Percentiles rank a stretch among this genome's conserved stretches.
Evolutionary conservation across 2,329 filamentous ascomycete species (phyloP).

Genomic region (Claviceps quebecensis): DNA sequence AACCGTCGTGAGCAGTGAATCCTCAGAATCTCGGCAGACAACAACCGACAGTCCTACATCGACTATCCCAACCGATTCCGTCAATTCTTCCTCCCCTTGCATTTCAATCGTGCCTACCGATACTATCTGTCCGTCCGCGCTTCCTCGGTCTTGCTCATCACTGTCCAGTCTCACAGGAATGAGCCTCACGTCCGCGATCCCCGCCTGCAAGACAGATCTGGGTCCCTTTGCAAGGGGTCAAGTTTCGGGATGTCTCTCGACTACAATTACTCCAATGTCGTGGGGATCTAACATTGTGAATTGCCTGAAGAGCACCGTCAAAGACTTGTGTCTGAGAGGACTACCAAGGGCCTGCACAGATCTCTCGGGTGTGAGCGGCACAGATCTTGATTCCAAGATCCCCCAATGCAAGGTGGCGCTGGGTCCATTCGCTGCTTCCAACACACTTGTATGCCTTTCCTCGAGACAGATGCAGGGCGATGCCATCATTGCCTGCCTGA

Average conservation of each 20-base stretch:
- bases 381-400: not conserved
- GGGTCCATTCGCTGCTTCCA: conserved; percentile 3
- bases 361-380: not conserved
- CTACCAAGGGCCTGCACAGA: not conserved
- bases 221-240: not conserved
- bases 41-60: not conserved
- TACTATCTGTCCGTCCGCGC: conserved; percentile 1
- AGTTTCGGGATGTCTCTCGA: not conserved
- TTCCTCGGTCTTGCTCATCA: not conserved
- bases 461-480: not conserved
- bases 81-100: not conserved
- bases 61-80: not conserved
- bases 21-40: not conserved
- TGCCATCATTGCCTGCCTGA: conserved; percentile 2
- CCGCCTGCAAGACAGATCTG: not conserved
- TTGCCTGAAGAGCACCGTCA: not conserved
- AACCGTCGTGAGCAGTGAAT: not conserved
- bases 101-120: not conserved
- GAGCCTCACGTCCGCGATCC: not conserved
- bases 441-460: not conserved
- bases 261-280: not conserved
- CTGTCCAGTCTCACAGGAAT: not conserved
- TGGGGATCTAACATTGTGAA: not conserved
- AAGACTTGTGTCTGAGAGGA: not conserved
- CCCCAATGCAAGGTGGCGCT: not conserved